Base-by-base conservation (phyloP, 2,329 filamentous ascomycete genomes). In the Purpureocillium lavendulum region DNA sequence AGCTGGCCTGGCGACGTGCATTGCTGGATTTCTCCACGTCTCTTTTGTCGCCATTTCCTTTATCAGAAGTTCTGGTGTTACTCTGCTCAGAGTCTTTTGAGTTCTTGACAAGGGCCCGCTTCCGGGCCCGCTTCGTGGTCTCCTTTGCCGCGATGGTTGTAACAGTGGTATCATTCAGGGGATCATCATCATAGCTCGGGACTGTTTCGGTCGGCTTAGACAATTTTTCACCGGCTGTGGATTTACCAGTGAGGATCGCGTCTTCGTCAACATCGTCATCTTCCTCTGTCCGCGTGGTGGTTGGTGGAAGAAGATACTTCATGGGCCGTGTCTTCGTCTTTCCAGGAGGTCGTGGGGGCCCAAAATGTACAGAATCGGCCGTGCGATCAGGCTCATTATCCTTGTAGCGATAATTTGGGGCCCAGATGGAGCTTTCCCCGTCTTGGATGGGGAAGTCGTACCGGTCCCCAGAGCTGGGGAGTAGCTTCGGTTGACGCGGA, bases 341-440 rank as follows among this genome's bases (percentile, higher is more conserved):
- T 11, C 38, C 21, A 16, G 39, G 30, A 12, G 29, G 10, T 29
- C 18, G 35, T 40, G 14, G 36, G 41, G 24, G 31, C 14, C 41
- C 38, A 43, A n/a, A 36, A 3, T 7, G 5, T 7, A 8, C n/a
- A 4, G 35, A 35, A 13, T 21, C 29, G 6, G 16, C 7, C 15
- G 17, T 29, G 12, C 29, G 15, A 18, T 38, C 33, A 12, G 41
- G 33, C 11, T 51, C 47, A 14, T 49, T 38, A 24, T 52, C 48
- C 16, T 34, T 43, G 16, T 47, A 52, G 2, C 44, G 44, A 24
- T 46, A 44, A 29, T 40, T 37, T 1, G 53, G 48, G 11, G 56
- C 54, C 59, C 61, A 62, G 28, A 62, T 60, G 3, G 61, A 63
- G n/a, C 39, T 51, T 18, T 52, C 30, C 2, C 53, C 50, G 21